These are phyloP conservation scores for Paramyrothecium roridum DNA, from an alignment of 2,329 filamentous ascomycete species.

Conservation along the genomic window DNA sequence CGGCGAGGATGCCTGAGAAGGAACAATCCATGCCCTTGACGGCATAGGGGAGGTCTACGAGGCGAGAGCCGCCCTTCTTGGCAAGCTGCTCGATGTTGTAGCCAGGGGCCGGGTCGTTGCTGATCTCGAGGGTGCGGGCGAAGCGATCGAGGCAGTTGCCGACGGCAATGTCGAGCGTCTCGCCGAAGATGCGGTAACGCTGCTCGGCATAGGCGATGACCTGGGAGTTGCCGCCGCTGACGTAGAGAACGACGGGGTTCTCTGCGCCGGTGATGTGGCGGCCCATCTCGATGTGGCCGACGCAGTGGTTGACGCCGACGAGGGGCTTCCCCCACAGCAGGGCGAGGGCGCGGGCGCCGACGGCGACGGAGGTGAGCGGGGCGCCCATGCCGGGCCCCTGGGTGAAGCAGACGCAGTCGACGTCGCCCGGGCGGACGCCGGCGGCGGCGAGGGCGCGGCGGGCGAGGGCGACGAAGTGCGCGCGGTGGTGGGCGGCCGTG, in stretches of 20 bases:
- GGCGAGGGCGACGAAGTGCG: slow-evolving; percentile 79
- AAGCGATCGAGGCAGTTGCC: slow-evolving; percentile 97
- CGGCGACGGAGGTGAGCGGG: slow-evolving; percentile 79
- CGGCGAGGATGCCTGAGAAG: slow-evolving; percentile 87
- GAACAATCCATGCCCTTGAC: slow-evolving; percentile 99
- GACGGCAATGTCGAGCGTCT: slow-evolving; percentile 95
- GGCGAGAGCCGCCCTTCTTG: slow-evolving; percentile 58
- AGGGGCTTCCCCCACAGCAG: slow-evolving; percentile 86
- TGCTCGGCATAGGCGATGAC: slow-evolving; percentile 95
- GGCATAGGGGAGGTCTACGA: slow-evolving; percentile 89
- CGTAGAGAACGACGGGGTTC: slow-evolving; percentile 94
- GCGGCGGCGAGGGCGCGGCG: slow-evolving; percentile 75
- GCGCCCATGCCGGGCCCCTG: slow-evolving; percentile 96
- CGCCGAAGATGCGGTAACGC: slow-evolving; percentile 95
- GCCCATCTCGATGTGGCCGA: slow-evolving; percentile 99
- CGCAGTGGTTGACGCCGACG: slow-evolving; percentile 95
- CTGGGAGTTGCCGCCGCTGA: slow-evolving; percentile 94
- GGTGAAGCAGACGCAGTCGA: slow-evolving; percentile 94
- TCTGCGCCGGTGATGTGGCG: slow-evolving; percentile 83
- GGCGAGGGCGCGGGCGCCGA: slow-evolving; percentile 77
- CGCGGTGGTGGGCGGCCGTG: slow-evolving; percentile 86
- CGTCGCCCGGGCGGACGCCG: slow-evolving; percentile 55
- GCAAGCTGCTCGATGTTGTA: slow-evolving; percentile 98
- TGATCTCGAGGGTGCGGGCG: slow-evolving; percentile 83
- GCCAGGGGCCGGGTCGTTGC: slow-evolving; percentile 93